Base-by-base conservation (phyloP, 2,329 filamentous ascomycete genomes). In the Pochonia chlamydosporia region DNA sequence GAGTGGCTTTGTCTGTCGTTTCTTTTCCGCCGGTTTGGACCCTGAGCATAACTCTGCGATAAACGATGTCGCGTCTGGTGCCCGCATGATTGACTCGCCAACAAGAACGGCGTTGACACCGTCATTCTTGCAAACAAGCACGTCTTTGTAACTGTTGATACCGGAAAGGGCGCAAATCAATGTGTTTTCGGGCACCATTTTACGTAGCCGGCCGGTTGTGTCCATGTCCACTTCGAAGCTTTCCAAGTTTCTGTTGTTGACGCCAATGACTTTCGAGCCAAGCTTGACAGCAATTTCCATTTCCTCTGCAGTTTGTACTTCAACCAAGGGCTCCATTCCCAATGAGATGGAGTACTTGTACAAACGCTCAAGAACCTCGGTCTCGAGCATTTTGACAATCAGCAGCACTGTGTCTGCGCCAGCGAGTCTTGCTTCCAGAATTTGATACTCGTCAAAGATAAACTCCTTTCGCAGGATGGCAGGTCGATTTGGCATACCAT, bases 381-480 rank as follows among this genome's bases (percentile, higher is more conserved):
- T 71, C 50, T 92, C 85, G 10, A 99, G 80, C 93, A 99, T 99
- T 73, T 99, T 99, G 44, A 99, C 93, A 56, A 99, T 99, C 18
- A 99, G 78, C 23, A 99, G 75, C 16, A 99, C 85, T 0, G 92
- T 96, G 66, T 99, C 92, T 7, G 93, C 93, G 54, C 93, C 93
- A 11, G 92, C 90, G 47, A 99, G 72, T 41, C 95, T 80, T 24
- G 91, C 93, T 68, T 99, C 93, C 6, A 99, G 76, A 46, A 99
- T 97, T 66, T 99, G 93, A 63, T 99, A 99, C 64, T 97, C 90
- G 40, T 97, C 91, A 60, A 97, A 99, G 35, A 99, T 83, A 60
- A 99, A 99, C 58, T 99, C 93, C 63, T 99, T 99, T 21, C 95
- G 84, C 25, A 99, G 72, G 11, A 99, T 80, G 2, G 92, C 95